Evolutionary conservation across 495 filamentous ascomycete genomes (phyloP), one percentile per base, ranked within the genome.

Genomic region (Aspergillus haitiensis): DNA sequence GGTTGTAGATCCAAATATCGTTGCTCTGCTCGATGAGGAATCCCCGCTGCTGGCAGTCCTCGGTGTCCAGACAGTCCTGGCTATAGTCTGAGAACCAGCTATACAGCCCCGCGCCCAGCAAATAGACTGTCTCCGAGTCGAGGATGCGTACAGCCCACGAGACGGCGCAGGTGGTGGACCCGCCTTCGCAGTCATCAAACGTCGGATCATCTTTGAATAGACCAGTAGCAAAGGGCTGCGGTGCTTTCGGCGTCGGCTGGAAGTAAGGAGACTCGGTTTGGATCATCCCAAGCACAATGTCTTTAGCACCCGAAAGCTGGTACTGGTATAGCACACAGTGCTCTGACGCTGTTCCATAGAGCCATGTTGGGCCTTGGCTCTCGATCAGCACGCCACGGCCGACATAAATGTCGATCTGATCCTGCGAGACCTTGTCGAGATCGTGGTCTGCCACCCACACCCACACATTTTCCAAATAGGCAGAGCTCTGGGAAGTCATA

Each of bases 241-340:
- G 76, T 0, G 86, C 85, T 54, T 72, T 70, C 0, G 88, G 86
- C 13, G 67, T 70, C 0, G 87, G 86, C 63, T 87, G 84, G 68
- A 81, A 90, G 76, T 80, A 67, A 5, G 85, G 88, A 0, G 90
- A 89, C 71, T 93, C 90, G 2, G 90, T 91, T 66, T 94, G 90
- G 68, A 92, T 88, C 73, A 87, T 81, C 16, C 85, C 84, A 74
- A 86, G 83, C 66, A 80, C 85, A 59, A 92, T 73, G 68, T 90
- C 82, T 64, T 82, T 74, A 1, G 88, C 88, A 47, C 77, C 78
- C 56, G 77, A 75, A 49, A 92, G 67, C 61, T 93, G 87, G 76
- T 92, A 93, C 68, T 93, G 89, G 68, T 90, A 91, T 0, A 93
- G 76, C 4, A 81, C 72, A 64, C 81, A 77, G 70, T 94, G 90